Base-by-base conservation (phyloP, 2,329 filamentous ascomycete genomes). In the Dactylellina cionopaga region DNA sequence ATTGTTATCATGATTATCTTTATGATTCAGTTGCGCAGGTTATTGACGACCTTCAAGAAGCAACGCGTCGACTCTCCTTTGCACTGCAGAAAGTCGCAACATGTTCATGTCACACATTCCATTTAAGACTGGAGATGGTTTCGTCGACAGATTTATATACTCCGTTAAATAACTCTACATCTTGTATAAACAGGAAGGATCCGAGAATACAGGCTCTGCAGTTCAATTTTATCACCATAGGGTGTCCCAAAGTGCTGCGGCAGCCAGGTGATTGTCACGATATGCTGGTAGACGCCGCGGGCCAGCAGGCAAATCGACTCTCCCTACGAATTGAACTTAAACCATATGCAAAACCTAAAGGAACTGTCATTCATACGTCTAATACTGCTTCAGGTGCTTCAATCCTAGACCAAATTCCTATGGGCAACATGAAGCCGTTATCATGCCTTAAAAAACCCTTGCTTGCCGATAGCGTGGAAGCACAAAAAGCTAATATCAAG, bases 1-100 rank as follows among this genome's bases (percentile, higher is more conserved):
- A n/a, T n/a, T n/a, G n/a, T n/a, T n/a, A n/a, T n/a, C n/a, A n/a
- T n/a, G n/a, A n/a, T n/a, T n/a, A n/a, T n/a, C n/a, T n/a, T n/a
- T n/a, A n/a, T n/a, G n/a, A n/a, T 27, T 27, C 37, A 5, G 52
- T 58, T 17, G 37, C 52, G 11, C 52, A 58, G 19, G 52, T 58
- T n/a, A 58, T 58, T 15, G 52, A 58, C n/a, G 24, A 58, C 22
- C 37, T 58, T 29, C 52, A 58, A 10, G 52, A 58, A 44, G 52
- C 52, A n/a, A 19, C 52, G 1, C 29, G 37, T 13, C 29, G 35
- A 25, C 35, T 58, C 15, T 58, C 52, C 3, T 43, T 31, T 9
- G 22, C 52, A 9, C 22, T 58, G n/a, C 52, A 58, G 22, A 58
- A 29, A 9, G 52, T 44, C 7, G 52, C 52, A 19, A 58, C 19